A percentile compares a stretch with the other conserved stretches of the same genome.
Conservation (phyloP, 176 grass and related monocot genomes). For the Tuctoria greenei region DNA sequence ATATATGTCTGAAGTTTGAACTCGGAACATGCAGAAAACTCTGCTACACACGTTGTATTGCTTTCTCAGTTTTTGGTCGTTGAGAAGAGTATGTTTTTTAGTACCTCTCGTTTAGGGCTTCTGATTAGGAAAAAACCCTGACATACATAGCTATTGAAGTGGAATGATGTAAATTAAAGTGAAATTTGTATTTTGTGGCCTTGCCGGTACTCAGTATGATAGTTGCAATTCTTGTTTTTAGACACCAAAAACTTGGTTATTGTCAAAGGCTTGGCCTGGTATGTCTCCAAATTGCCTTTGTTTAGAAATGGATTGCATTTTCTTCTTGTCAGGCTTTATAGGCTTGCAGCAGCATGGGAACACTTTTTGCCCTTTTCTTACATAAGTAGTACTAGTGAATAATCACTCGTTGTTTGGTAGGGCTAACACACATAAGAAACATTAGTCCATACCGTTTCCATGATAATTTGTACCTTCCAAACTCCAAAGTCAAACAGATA, state of each 20-base stretch:
- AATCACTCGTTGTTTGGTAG: no score
- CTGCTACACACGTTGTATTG: neutral
- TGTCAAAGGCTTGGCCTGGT: constrained; percentile 7
- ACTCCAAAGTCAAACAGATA: no score
- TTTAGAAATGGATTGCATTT: no score
- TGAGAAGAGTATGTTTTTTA: constrained; percentile 45
- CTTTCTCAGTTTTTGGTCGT: neutral
- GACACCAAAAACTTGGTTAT: neutral
- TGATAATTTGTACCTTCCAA: no score
- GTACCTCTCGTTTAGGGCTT: constrained; percentile 32
- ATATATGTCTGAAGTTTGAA: constrained; percentile 64
- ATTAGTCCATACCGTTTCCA: no score
- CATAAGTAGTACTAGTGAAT: no score
- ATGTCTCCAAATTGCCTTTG: neutral
- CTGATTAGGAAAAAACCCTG: neutral
- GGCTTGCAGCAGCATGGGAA: no score
- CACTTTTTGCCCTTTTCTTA: no score
- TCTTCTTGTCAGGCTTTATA: neutral
- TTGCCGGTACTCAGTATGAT: neutral
- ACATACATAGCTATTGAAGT: neutral
- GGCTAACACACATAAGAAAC: no score
- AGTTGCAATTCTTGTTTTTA: neutral
- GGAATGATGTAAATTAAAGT: constrained; percentile 20
- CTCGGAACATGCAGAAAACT: constrained; percentile 4
- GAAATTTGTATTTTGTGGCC: neutral